Base-by-base conservation (phyloP, 2,329 filamentous ascomycete genomes). In the Exserohilum turcica region DNA sequence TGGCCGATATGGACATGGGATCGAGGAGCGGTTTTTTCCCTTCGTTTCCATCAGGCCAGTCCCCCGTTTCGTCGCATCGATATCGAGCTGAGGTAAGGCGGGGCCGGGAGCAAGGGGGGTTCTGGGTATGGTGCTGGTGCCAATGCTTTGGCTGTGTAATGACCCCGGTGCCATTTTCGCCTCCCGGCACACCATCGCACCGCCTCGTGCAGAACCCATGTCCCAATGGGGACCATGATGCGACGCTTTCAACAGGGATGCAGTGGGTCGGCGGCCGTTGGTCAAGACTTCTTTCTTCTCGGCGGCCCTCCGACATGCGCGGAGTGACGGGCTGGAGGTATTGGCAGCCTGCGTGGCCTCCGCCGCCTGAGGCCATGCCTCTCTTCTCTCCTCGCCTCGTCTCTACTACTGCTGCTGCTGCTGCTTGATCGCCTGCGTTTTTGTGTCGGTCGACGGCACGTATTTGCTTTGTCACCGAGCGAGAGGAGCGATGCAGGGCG, bases 151-250 rank as follows among this genome's bases (percentile, higher is more conserved):
- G n/a, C n/a, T n/a, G n/a, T n/a, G n/a, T 24, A 24, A 7, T 7
- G 21, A 24, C 21, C 21, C 21, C 7, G 21, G 21, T 4, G 7
- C 4, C 21, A 4, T 24, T 24, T 24, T 24, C 21, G 21, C 32
- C 48, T 52, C 27, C 46, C 59, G 59, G 59, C 39, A 48, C 45
- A 57, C 55, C 43, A 57, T 57, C 56, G 50, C 47, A 52, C 54
- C 49, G 57, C 54, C 38, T 24, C 36, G 32, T 32, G 37, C 43
- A 19, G 10, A 43, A 29, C 43, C 33, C 32, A 13, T 36, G 33
- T 24, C 47, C 53, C 44, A 28, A 56, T 44, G 43, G 48, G 59
- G 57, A 36, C 19, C 59, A 33, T 60, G 44, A 57, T 52, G 57
- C 58, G 54, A 54, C 19, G 47, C 24, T 53, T 56, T 55, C 29